phyloP scores from a whole-genome alignment of 202 grass and related monocot genomes.

The Setaria italica region DNA sequence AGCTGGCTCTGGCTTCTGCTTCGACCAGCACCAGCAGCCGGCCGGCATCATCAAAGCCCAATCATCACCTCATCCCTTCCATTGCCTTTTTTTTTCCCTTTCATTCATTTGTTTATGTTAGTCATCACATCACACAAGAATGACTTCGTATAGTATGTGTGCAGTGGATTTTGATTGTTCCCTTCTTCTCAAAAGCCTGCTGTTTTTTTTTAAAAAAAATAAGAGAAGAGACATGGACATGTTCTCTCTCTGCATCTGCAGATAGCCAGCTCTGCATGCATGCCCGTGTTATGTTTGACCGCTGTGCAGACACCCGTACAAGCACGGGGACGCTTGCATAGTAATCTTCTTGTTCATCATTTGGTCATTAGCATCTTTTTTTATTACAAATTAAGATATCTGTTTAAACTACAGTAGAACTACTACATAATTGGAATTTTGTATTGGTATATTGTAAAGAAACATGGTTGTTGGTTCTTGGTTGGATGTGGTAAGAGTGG shows the following conservation, averaged over 20 bases:
- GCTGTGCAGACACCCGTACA: background rate
- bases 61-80: conserved; percentile 43
- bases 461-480: too few species aligned
- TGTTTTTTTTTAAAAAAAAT: background rate
- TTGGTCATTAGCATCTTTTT: background rate
- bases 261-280: background rate
- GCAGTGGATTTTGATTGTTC: conserved; percentile 42
- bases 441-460: too few species aligned
- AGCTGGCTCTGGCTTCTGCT: too few species aligned
- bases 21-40: background rate
- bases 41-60: conserved; percentile 42
- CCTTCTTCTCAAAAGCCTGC: conserved; percentile 13
- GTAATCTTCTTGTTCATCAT: background rate
- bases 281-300: conserved; percentile 44
- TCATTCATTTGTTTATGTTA: conserved; percentile 23
- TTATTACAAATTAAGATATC: background rate
- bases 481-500: too few species aligned
- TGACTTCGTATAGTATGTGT: background rate
- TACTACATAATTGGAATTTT: too few species aligned
- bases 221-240: conserved; percentile 26
- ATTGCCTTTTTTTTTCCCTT: background rate
- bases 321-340: background rate
- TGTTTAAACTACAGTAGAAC: too few species aligned
- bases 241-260: background rate
- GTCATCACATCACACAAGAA: conserved; percentile 32